phyloP scores from a whole-genome alignment of 257 asterid species.

The Solanum raphanifolium region DNA sequence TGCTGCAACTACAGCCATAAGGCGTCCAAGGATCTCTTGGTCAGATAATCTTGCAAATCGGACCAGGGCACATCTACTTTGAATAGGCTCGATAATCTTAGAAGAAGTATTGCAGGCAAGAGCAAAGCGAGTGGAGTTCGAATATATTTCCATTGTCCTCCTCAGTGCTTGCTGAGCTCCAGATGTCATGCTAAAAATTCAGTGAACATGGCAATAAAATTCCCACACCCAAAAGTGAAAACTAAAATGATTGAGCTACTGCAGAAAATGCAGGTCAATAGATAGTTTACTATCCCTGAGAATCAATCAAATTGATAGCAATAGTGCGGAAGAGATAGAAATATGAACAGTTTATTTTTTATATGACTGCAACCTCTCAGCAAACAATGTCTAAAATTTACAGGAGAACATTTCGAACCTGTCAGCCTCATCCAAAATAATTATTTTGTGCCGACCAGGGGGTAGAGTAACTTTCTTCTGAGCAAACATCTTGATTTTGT shows the following conservation, averaged over 20 bases:
- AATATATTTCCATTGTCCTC: slow-evolving; percentile 97
- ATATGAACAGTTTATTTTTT: not conserved
- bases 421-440: slow-evolving; percentile 95
- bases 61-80: slow-evolving; percentile 95
- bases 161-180: slow-evolving; percentile 99
- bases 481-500: slow-evolving; percentile 97
- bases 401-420: slow-evolving; percentile 37
- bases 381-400: not conserved
- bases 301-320: not conserved
- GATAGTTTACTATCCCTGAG: not conserved
- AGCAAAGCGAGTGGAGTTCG: slow-evolving; percentile 92
- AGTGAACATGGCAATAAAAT: slow-evolving; percentile 15
- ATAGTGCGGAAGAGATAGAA: not conserved
- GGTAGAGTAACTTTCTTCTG: slow-evolving; percentile 91
- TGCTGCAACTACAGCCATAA: slow-evolving; percentile 83
- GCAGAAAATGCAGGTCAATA: not conserved
- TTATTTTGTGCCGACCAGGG: slow-evolving; percentile 82
- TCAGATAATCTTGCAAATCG: slow-evolving; percentile 87
- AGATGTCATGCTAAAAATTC: slow-evolving; percentile 72
- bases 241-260: not conserved
- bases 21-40: slow-evolving; percentile 95
- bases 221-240: not conserved
- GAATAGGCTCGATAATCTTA: slow-evolving; percentile 90
- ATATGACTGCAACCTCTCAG: not conserved
- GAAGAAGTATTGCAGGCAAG: slow-evolving; percentile 95